Base-by-base conservation (phyloP, 805 yeast genomes). In the Wickerhamomyces kurtzmanii region DNA sequence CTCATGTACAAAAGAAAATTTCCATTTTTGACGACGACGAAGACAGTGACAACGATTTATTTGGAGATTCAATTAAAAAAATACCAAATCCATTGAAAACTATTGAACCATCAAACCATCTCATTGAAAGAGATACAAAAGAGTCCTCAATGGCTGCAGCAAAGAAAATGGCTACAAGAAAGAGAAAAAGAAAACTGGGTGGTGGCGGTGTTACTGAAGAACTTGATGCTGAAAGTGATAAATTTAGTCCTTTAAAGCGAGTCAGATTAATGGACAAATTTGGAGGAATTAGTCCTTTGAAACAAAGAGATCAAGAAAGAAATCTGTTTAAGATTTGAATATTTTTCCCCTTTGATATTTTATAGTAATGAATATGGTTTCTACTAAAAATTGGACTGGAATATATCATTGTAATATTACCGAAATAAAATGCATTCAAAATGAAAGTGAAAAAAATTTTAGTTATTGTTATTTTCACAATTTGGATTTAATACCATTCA, bases 401-500 rank as follows among this genome's bases (percentile, higher is more conserved):
- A n/a, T n/a, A n/a, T n/a, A n/a, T n/a, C n/a, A n/a, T n/a, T n/a
- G n/a, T n/a, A n/a, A n/a, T n/a, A n/a, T n/a, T n/a, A n/a, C n/a
- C n/a, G n/a, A n/a, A n/a, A n/a, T n/a, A n/a, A n/a, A n/a, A n/a
- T n/a, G n/a, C n/a, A n/a, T n/a, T n/a, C n/a, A n/a, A n/a, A n/a
- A n/a, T n/a, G n/a, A n/a, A n/a, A n/a, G n/a, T n/a, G n/a, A n/a
- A n/a, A n/a, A n/a, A n/a, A n/a, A n/a, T n/a, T n/a, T 20, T 8
- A 20, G 7, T 11, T 10, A 20, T 9, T 11, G 12, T 25, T 8
- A 7, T n/a, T 20, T 13, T 37, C 27, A 45, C 15, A 46, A 22
- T 27, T 47, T 47, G 23, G 49, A 44, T 27, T 42, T 40, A 20
- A 71, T 51, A 2, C 76, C 89, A 41, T 71, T 75, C 28, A 83